A percentile compares a stretch with the other conserved stretches of the same genome.
Evolutionary conservation across 1,139 yeast species (phyloP).

Genomic region (Maudiozyma humilis): DNA sequence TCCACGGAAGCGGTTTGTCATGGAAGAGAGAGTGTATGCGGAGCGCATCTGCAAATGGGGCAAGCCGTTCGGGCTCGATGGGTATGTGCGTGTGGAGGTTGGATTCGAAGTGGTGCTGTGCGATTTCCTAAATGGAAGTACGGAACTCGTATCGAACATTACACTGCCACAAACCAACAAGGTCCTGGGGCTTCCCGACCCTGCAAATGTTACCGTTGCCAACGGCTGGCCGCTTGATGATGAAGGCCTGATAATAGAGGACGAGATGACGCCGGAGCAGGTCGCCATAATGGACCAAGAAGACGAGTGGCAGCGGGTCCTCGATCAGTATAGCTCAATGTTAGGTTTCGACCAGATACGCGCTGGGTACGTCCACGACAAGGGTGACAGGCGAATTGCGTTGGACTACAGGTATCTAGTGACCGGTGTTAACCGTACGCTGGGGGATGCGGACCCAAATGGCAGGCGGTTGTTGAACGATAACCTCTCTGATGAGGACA

Average conservation of each 20-base stretch:
- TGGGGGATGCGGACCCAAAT: slow-evolving; percentile 40
- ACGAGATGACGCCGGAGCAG: slow-evolving; percentile 19
- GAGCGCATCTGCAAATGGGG: slow-evolving; percentile 48
- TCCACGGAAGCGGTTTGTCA: slow-evolving; percentile 8
- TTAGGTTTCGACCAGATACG: slow-evolving; percentile 37
- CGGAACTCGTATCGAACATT: slow-evolving; percentile 39
- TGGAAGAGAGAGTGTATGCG: slow-evolving; percentile 39
- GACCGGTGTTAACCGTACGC: slow-evolving; percentile 43
- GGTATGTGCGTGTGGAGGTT: slow-evolving; percentile 44
- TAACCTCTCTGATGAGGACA: slow-evolving; percentile 26
- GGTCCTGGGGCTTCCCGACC: slow-evolving; percentile 34
- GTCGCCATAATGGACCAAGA: slow-evolving; percentile 16
- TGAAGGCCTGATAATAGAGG: slow-evolving; percentile 18
- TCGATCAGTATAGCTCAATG: slow-evolving; percentile 29
- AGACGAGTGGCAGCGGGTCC: slow-evolving; percentile 22
- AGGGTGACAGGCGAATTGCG: slow-evolving; percentile 40
- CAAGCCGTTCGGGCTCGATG: slow-evolving; percentile 41
- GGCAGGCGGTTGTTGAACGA: slow-evolving; percentile 38
- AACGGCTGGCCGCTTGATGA: slow-evolving; percentile 25
- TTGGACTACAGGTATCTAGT: slow-evolving; percentile 44
- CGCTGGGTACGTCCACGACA: slow-evolving; percentile 38
- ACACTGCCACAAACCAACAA: slow-evolving; percentile 35
- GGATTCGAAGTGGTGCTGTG: slow-evolving; percentile 51
- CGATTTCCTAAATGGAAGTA: slow-evolving; percentile 38
- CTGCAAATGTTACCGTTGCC: slow-evolving; percentile 19